Base-by-base conservation (phyloP, 495 filamentous ascomycete genomes). In the Apodospora peruviana region DNA sequence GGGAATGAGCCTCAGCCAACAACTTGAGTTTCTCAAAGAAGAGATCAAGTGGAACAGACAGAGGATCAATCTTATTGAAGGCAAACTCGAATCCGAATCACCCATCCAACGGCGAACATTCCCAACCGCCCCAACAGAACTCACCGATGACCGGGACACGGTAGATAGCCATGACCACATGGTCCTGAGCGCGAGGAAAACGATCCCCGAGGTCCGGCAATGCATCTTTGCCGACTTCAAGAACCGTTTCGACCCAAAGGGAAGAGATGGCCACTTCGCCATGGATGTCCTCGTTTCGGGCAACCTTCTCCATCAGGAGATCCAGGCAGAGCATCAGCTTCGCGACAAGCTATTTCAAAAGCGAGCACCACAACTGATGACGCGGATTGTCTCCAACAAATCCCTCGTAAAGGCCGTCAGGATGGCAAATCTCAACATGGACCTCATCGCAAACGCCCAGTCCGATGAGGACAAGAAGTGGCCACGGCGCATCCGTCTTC, bases 201-300 rank as follows among this genome's bases (percentile, higher is more conserved):
- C 48, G 9, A 52, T 56, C 24, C 49, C 53, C 22, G 22, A 48
- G 11, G 45, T 56, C 22, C 62, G 62, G 2, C 58, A 57, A 37
- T 55, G 64, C 32, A 64, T 60, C 48, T 66, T 71, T 42, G 55
- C 62, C 37, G 54, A 65, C 45, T 71, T 67, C 58, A 71, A 71
- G 48, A 68, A 68, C 32, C 58, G 65, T 4, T 68, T 64, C 54
- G 51, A 62, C 12, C 47, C 47, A 19, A 35, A 56, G 16, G 52
- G 53, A 0, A 56, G 56, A 41, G 60, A 58, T 12, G 65, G 65
- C 25, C 27, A 44, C 2, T 63, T 61, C 47, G 65, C 62, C 21
- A 53, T 66, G 19, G 65, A 68, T 11, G 65, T 64, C 12, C 55
- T 68, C 17, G 48, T 62, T 39, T 58, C 53, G 8, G 62, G 62